Evolutionary conservation across 176 grass and related monocot genomes (phyloP).

Genomic region (Neostapfia colusana): DNA sequence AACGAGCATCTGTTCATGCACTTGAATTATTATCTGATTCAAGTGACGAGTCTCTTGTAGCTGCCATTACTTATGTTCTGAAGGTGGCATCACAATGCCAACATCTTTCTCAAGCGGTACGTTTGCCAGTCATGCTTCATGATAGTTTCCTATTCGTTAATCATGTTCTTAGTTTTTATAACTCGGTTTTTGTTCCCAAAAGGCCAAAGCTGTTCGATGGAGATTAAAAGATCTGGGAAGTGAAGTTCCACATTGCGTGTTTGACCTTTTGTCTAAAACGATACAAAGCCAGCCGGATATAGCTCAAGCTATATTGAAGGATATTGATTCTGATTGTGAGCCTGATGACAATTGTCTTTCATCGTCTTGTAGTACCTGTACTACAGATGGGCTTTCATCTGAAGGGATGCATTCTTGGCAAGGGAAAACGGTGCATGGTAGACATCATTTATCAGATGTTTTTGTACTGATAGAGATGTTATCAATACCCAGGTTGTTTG

Average conservation of each 20-base stretch:
- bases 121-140: conserved; percentile 41
- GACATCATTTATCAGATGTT: conserved; percentile 71
- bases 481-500: conserved; percentile 72
- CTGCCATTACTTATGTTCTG: conserved; percentile 69
- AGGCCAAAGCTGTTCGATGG: conserved; percentile 68
- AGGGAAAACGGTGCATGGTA: conserved; percentile 61
- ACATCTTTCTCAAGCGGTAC: conserved; percentile 75
- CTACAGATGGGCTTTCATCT: conserved; percentile 55
- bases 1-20: conserved; percentile 64
- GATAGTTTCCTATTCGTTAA: conserved; percentile 25
- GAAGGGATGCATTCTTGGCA: conserved; percentile 68
- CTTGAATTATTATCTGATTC: conserved; percentile 68
- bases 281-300: conserved; percentile 70
- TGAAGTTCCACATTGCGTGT: conserved; percentile 78
- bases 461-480: conserved; percentile 89
- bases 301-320: conserved; percentile 80
- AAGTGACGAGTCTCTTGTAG: conserved; percentile 65
- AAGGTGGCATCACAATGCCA: conserved; percentile 75
- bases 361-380: conserved; percentile 45
- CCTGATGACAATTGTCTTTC: conserved; percentile 50
- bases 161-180: conserved; percentile 5
- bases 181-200: conserved; percentile 26
- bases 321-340: conserved; percentile 73
- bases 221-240: conserved; percentile 69
- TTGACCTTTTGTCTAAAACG: conserved; percentile 73